These are phyloP conservation scores for Rhodotorula mucilaginosa DNA, from an alignment of 1,284 basidiomycete genomes.

Conservation along the genomic window DNA sequence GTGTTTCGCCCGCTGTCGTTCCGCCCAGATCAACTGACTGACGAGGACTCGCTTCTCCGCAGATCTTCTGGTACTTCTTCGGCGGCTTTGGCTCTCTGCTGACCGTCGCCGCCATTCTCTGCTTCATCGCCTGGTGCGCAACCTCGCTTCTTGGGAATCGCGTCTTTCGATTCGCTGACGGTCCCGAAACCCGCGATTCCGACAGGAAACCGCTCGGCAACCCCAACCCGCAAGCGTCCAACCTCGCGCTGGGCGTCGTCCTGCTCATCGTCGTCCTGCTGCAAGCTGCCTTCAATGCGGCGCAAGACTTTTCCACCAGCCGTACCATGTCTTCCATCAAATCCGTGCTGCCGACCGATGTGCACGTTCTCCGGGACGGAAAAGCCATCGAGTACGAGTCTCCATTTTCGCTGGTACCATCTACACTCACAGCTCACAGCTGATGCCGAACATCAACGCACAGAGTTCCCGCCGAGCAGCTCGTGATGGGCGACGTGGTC, in stretches of 20 bases:
- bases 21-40: neutral
- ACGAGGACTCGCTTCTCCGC: neutral
- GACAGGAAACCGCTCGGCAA: conserved; percentile 50
- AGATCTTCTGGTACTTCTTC: conserved; percentile 53
- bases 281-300: conserved; percentile 55
- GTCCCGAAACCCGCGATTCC: conserved; percentile 46
- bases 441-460: neutral
- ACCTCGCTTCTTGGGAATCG: conserved; percentile 16
- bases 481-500: conserved; percentile 52
- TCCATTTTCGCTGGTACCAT: too few species aligned
- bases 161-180: neutral
- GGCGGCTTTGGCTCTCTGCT: conserved; percentile 61
- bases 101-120: conserved; percentile 55
- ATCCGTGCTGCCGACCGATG: conserved; percentile 52
- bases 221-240: conserved; percentile 51
- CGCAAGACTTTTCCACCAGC: conserved; percentile 53
- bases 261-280: conserved; percentile 53
- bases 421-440: too few species aligned
- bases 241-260: conserved; percentile 54
- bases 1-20: neutral
- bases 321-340: conserved; percentile 54
- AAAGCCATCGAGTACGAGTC: conserved; percentile 17
- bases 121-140: conserved; percentile 53
- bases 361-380: conserved; percentile 51
- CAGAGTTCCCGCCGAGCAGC: conserved; percentile 46